These are phyloP conservation scores for Sclerospora graminicola DNA, from an alignment of 352 stramenopile species.

Conservation along the genomic window DNA sequence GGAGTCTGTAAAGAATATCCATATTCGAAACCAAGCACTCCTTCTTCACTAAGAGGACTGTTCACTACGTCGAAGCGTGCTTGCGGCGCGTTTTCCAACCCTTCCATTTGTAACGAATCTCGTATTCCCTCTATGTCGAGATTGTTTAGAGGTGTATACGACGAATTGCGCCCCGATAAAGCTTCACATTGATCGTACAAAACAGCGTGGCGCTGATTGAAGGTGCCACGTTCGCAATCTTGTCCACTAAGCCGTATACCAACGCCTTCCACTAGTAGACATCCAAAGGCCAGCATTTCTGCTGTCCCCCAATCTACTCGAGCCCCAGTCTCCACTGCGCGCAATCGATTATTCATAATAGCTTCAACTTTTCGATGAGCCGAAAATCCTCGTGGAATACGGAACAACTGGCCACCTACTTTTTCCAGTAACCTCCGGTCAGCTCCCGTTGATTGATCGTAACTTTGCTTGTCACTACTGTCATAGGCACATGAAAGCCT, in stretches of 20 bases:
- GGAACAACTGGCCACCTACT: slow-evolving; percentile 67
- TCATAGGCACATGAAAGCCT: slow-evolving; percentile 8
- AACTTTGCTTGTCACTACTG: slow-evolving; percentile 20
- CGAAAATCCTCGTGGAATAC: slow-evolving; percentile 71
- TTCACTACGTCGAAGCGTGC: slow-evolving; percentile 75
- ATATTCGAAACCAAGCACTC: slow-evolving; percentile 82
- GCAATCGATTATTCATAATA: slow-evolving; percentile 79
- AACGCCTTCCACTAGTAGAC: slow-evolving; percentile 73
- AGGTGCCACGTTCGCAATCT: slow-evolving; percentile 85
- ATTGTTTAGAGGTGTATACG: slow-evolving; percentile 93
- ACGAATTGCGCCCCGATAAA: slow-evolving; percentile 64
- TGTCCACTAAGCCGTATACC: slow-evolving; percentile 82
- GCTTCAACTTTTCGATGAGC: slow-evolving; percentile 80
- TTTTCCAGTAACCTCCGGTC: slow-evolving; percentile 62
- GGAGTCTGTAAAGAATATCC: slow-evolving; percentile 79
- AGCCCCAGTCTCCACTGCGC: slow-evolving; percentile 68
- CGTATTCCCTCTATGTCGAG: slow-evolving; percentile 37
- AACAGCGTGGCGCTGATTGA: slow-evolving; percentile 85
- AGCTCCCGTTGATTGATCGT: slow-evolving; percentile 54
- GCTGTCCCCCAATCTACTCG: slow-evolving; percentile 84
- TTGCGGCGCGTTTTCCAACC: slow-evolving; percentile 27
- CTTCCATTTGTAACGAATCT: slow-evolving; percentile 25
- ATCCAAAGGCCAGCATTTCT: slow-evolving; percentile 81
- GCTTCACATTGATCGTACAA: slow-evolving; percentile 83
- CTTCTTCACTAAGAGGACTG: slow-evolving; percentile 72